phyloP scores from a whole-genome alignment of 345 rosid genomes.

The Reutealis trisperma region DNA sequence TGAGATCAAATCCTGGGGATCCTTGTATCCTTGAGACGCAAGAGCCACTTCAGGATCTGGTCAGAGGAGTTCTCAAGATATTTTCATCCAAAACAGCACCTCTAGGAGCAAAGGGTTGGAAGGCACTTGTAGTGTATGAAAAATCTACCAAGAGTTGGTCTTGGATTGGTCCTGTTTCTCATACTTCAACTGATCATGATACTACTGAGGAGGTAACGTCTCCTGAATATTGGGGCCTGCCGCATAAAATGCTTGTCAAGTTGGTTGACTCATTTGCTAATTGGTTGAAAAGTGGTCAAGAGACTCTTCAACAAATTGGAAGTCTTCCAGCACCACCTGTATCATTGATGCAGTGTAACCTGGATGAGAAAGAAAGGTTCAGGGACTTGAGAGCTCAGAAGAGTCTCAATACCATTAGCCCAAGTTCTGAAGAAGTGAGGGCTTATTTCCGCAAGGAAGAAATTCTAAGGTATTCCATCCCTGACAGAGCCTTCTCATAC shows the following conservation, averaged over 20 bases:
- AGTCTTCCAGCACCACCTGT: constrained; percentile 95
- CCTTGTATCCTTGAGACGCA: constrained; percentile 92
- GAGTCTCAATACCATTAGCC: constrained; percentile 85
- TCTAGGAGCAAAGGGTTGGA: constrained; percentile 97
- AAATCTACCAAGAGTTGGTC: constrained; percentile 84
- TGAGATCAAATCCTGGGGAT: constrained; percentile 89
- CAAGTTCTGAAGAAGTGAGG: constrained; percentile 84
- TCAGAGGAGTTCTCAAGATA: constrained; percentile 93
- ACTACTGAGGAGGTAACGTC: constrained; percentile 82
- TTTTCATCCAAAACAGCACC: constrained; percentile 91
- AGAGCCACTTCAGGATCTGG: constrained; percentile 94
- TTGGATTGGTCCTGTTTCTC: constrained; percentile 80
- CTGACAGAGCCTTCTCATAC: constrained; percentile 96
- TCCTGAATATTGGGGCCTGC: constrained; percentile 93
- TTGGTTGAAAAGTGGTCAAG: constrained; percentile 96
- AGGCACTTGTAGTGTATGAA: constrained; percentile 78
- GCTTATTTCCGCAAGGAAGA: constrained; percentile 92
- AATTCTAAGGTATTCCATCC: constrained; percentile 87
- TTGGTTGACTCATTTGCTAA: constrained; percentile 94
- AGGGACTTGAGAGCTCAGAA: constrained; percentile 97
- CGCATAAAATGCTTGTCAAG: constrained; percentile 94
- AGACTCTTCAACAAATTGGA: constrained; percentile 91
- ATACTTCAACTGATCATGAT: constrained; percentile 60
- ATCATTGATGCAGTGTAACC: constrained; percentile 71
- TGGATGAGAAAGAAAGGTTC: constrained; percentile 97